Evolutionary conservation across 192 early-diverging fungal genomes (phyloP).

Genomic region (Kickxella alabastrina): DNA sequence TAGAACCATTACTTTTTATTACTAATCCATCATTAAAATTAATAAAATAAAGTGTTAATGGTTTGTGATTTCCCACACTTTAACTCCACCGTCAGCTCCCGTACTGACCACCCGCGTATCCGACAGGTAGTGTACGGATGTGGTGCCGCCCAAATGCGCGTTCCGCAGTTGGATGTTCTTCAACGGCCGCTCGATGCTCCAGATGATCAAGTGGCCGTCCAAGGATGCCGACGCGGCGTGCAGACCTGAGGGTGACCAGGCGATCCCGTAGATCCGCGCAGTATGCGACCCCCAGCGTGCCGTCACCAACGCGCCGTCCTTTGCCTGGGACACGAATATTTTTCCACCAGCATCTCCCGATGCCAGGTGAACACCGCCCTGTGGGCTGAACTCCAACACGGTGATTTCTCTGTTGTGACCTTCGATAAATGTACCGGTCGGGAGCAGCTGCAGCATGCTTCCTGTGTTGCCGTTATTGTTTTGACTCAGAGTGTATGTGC

Average conservation of each 20-base stretch:
- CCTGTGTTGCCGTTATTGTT: slow-evolving; percentile 6
- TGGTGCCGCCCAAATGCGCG: slow-evolving; percentile 79
- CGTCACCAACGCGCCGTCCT: slow-evolving; percentile 50
- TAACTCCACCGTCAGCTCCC: slow-evolving; percentile 81
- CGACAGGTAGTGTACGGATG: slow-evolving; percentile 67
- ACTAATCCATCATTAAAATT: not conserved
- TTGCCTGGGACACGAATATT: slow-evolving; percentile 68
- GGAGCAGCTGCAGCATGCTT: slow-evolving; percentile 1
- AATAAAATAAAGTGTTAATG: not conserved
- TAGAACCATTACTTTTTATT: not conserved
- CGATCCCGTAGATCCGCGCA: slow-evolving; percentile 74
- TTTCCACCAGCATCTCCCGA: slow-evolving; percentile 77
- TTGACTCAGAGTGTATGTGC: slow-evolving; percentile 61
- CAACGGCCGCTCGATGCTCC: slow-evolving; percentile 76
- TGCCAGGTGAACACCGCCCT: slow-evolving; percentile 70
- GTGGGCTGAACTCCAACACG: slow-evolving; percentile 71
- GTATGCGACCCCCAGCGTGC: slow-evolving; percentile 87
- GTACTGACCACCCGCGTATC: slow-evolving; percentile 64
- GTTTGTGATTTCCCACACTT: slow-evolving; percentile 56
- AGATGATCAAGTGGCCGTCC: slow-evolving; percentile 89
- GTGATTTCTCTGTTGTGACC: slow-evolving; percentile 69
- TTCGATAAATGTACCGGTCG: slow-evolving; percentile 18
- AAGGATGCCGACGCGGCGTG: slow-evolving; percentile 77
- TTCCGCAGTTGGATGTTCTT: slow-evolving; percentile 72
- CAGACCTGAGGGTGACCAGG: slow-evolving; percentile 72